Conservation (phyloP, 257 asterid genomes). For the Nicotiana knightiana region DNA sequence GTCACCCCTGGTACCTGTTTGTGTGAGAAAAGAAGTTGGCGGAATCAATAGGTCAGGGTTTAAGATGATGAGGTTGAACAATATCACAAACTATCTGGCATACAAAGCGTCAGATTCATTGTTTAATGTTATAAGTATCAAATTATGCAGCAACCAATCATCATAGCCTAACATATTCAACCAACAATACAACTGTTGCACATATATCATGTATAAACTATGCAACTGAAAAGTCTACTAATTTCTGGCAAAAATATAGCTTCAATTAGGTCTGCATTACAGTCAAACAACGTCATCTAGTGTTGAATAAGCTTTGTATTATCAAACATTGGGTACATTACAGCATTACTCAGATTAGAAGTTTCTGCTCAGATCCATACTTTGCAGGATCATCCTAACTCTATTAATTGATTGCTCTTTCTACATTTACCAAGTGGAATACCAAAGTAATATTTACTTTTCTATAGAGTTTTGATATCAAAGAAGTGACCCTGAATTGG, state of each 20-base stretch:
- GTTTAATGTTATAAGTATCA: not conserved
- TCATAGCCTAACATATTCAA: not conserved
- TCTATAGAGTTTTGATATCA: not conserved
- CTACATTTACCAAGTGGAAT: not conserved
- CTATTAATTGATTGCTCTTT: not conserved
- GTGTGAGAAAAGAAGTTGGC: not conserved
- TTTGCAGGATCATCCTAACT: not conserved
- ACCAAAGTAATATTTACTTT: not conserved
- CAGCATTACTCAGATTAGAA: not conserved
- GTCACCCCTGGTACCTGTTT: conserved; percentile 92
- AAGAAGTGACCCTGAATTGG: not conserved
- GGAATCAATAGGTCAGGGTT: not conserved
- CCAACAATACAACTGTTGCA: not conserved
- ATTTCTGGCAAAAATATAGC: not conserved
- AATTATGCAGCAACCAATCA: not conserved
- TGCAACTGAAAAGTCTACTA: not conserved
- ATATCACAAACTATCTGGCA: not conserved
- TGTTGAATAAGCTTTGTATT: not conserved
- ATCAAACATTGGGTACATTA: not conserved
- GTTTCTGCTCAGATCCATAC: not conserved
- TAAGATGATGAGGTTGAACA: not conserved
- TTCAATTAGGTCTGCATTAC: not conserved
- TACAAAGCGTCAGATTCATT: not conserved
- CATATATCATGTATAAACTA: not conserved
- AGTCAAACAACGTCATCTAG: not conserved